Base-by-base conservation (phyloP, 2,329 filamentous ascomycete species). In the Phaeosphaeria sp. region DNA sequence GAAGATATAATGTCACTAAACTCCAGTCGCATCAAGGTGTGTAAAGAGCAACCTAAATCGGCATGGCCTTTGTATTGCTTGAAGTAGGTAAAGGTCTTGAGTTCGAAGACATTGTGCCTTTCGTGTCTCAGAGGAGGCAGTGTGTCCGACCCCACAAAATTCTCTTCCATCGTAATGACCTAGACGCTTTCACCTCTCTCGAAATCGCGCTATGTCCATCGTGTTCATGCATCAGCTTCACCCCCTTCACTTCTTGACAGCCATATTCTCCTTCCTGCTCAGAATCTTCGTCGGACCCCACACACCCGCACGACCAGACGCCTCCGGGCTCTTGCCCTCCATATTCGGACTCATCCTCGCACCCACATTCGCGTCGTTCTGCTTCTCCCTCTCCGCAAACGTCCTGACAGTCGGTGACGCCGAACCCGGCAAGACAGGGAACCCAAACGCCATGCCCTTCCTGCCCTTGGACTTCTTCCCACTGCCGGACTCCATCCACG, bases 201-300 rank as follows among this genome's bases (percentile, higher is more conserved):
- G n/a, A 39, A n/a, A n/a, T 17, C 36, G n/a, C 7, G 3, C 13
- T 39, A n/a, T 39, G 15, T 15, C 15, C 36, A n/a, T 39, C 36
- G 17, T n/a, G 7, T 4, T 15, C 36, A 39, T 39, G 13, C 36
- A 39, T 39, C 36, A 39, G 2, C 13, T n/a, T 4, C 36, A 5
- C 15, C 13, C 1, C 15, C 36, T 6, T 53, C 21, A 43, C 25
- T 56, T 56, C 13, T 27, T 21, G 9, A 40, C 18, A 3, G 18
- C 25, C 24, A 40, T 53, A 17, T 56, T 57, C 56, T 69, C 66
- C 49, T 68, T 64, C 57, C 63, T 60, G 24, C 56, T 69, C 39
- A 71, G 55, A 42, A 69, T 69, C 62, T 64, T 69, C 64, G 65
- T 71, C 9, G 67, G 67, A 8, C 65, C 67, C 68, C 68, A 71